Base-by-base conservation (phyloP, 441 rosid genomes). In the Dalechampia spathulata region DNA sequence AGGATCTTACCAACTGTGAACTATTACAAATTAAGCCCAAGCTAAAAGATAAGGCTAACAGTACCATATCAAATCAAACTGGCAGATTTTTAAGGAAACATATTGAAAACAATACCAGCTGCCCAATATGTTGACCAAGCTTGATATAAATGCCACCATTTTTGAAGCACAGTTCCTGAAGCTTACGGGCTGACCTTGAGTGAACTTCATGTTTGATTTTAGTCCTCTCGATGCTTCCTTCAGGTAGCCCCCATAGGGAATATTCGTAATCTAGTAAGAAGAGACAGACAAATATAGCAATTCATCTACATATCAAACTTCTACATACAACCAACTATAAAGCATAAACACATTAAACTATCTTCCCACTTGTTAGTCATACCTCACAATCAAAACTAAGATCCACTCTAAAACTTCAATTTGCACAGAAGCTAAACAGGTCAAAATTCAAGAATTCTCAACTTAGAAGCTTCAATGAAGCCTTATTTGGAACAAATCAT, bases 81-180 rank as follows among this genome's bases (percentile, higher is more conserved):
- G 38, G 55, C 17, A 48, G 43, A n/a, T n/a, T 28, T 2, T 25
- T 27, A 59, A 57, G 34, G 19, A 53, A 53, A 45, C 37, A 58
- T 49, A 52, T 15, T 15, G 58, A 49, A 42, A 44, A 52, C 72
- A 66, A 41, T 79, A 93, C 97, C 81, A 85, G 67, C 72, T 93
- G 93, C 21, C 95, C 97, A 15, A 90, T 70, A 68, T 87, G 93
- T 73, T 93, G 96, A 23, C 99, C 96, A 16, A 90, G 92, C 79
- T 93, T 90, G 63, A 90, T 87, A 72, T 90, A 87, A 51, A 93
- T 79, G 55, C 97, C 99, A 65, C 96, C 97, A 70, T 93, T 90
- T 67, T 55, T 82, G 67, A 90, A 93, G 75, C 95, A 93, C 6
- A 90, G 76, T 47, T 90, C 95, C 70, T 85, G 95, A 67, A 90